These are phyloP conservation scores for Penicillium argentinense DNA, from an alignment of 495 filamentous ascomycete genomes.

Conservation along the genomic window DNA sequence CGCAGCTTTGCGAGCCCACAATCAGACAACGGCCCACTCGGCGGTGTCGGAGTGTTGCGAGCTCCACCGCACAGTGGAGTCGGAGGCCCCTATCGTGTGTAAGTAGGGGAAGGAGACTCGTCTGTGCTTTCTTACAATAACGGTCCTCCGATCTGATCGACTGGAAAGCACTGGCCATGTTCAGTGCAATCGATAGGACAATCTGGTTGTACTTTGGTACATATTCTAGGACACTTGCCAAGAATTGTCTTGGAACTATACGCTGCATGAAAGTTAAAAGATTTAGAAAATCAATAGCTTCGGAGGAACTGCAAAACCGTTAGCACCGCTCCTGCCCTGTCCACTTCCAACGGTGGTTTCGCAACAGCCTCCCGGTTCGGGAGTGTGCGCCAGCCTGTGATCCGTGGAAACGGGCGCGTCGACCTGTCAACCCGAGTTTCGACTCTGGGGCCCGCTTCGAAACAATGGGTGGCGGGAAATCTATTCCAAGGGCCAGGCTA, in stretches of 20 bases:
- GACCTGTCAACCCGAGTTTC: constrained; percentile 15
- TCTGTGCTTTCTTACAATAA: neutral
- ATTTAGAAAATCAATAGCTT: neutral
- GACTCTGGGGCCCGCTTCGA: neutral
- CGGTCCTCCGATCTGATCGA: constrained; percentile 9
- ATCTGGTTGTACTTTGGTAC: too few species aligned
- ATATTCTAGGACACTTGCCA: too few species aligned
- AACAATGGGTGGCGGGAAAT: neutral
- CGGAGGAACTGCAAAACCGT: neutral
- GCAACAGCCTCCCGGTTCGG: neutral
- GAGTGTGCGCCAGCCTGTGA: neutral
- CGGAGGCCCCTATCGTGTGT: neutral
- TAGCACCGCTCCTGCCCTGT: neutral
- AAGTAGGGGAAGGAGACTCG: constrained; percentile 9
- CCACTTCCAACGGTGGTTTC: neutral
- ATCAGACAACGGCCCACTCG: constrained; percentile 3
- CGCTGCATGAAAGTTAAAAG: neutral
- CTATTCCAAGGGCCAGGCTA: neutral
- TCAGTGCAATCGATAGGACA: too few species aligned
- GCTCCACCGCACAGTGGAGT: constrained; percentile 21
- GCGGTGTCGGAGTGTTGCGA: constrained; percentile 11
- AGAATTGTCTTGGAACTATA: constrained; percentile 6
- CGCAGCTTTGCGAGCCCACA: constrained; percentile 2
- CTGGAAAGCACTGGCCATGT: constrained; percentile 11
- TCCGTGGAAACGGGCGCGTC: constrained; percentile 8